Conservation (phyloP, 163 green algal genomes). For the Trebouxiophyceae sp. region DNA sequence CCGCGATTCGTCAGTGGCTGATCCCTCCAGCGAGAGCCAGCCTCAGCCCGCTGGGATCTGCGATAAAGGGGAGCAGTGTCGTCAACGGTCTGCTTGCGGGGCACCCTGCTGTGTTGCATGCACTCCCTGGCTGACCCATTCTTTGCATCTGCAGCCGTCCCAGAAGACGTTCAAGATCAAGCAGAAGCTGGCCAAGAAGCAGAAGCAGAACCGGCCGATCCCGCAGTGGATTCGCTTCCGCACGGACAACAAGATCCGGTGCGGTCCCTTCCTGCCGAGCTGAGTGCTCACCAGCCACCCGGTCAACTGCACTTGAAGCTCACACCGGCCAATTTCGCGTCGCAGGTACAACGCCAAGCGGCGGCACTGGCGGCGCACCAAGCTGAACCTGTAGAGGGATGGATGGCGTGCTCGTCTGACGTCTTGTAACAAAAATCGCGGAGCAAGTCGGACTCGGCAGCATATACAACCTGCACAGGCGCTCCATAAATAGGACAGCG, state of each 20-base stretch:
- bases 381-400: constrained; percentile 80
- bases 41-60: too few species aligned
- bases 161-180: constrained; percentile 93
- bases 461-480: neutral
- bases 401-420: too few species aligned
- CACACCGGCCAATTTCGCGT: neutral
- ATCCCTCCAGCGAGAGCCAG: too few species aligned
- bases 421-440: too few species aligned
- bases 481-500: neutral
- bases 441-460: neutral
- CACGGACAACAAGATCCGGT: constrained; percentile 96
- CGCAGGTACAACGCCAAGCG: constrained; percentile 96
- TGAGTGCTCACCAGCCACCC: neutral
- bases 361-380: constrained; percentile 94
- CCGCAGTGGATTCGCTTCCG: constrained; percentile 96
- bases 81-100: too few species aligned
- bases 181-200: constrained; percentile 86
- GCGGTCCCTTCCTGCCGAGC: neutral
- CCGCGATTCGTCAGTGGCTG: too few species aligned
- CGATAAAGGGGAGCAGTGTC: too few species aligned
- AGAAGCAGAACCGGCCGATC: constrained; percentile 93
- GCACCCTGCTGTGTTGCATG: too few species aligned
- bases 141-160: constrained; percentile 71
- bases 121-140: too few species aligned
- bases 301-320: too few species aligned